Evolutionary conservation across 2,329 filamentous ascomycete genomes (phyloP).

Genomic region (Talaromyces sp.): DNA sequence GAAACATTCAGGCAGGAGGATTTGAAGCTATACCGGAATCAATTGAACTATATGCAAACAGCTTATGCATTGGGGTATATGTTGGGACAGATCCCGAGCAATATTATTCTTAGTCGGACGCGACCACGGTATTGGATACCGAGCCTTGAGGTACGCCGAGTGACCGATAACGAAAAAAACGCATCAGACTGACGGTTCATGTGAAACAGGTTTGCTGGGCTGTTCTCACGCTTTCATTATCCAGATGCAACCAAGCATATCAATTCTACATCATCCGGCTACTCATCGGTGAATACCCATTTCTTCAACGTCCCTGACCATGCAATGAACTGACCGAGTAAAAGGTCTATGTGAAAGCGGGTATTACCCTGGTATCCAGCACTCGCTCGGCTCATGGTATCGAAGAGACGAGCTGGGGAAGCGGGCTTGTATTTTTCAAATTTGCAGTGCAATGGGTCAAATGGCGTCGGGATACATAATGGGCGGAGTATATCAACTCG

Average conservation of each 20-base stretch:
- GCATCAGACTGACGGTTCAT: not conserved
- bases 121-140: slow-evolving; percentile 51
- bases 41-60: slow-evolving; percentile 56
- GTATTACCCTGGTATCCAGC: slow-evolving; percentile 53
- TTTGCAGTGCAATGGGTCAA: slow-evolving; percentile 43
- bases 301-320: too few species aligned
- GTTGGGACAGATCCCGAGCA: slow-evolving; percentile 51
- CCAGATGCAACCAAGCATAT: slow-evolving; percentile 40
- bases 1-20: slow-evolving; percentile 50
- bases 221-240: slow-evolving; percentile 46
- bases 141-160: slow-evolving; percentile 38
- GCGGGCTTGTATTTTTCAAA: slow-evolving; percentile 52
- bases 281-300: slow-evolving; percentile 41
- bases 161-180: too few species aligned
- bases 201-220: slow-evolving; percentile 44
- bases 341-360: slow-evolving; percentile 31
- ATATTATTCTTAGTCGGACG: slow-evolving; percentile 51
- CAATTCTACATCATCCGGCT: slow-evolving; percentile 50
- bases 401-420: slow-evolving; percentile 51
- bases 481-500: slow-evolving; percentile 51
- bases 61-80: slow-evolving; percentile 61
- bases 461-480: slow-evolving; percentile 54
- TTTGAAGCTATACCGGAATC: slow-evolving; percentile 50
- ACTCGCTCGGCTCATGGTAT: slow-evolving; percentile 53
- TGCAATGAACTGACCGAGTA: not conserved